Conservation (phyloP, 2,329 filamentous ascomycete species). For the Magnaporthiopsis incrustans region DNA sequence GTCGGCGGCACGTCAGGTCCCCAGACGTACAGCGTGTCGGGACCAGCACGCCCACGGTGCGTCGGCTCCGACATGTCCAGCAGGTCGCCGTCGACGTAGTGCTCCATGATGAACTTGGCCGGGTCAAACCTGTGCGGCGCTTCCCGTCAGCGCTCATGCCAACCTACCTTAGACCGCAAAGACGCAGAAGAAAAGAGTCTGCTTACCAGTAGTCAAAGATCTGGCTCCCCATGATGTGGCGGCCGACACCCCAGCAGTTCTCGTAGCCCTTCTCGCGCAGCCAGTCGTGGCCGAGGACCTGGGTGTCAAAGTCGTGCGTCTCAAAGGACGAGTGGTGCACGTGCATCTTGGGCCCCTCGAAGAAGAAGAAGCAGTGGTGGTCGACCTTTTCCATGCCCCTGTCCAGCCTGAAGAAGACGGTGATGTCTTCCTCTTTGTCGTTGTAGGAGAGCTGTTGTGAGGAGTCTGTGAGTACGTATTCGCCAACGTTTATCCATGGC, state of each 20-base stretch:
- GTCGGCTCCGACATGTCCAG: slow-evolving; percentile 46
- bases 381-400: slow-evolving; percentile 37
- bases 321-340: slow-evolving; percentile 65
- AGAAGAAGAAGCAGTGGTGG: slow-evolving; percentile 45
- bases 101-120: slow-evolving; percentile 55
- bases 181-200: too few relatives aligned
- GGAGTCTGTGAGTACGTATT: neutral
- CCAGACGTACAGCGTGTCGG: slow-evolving; percentile 38
- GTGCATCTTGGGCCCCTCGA: slow-evolving; percentile 37
- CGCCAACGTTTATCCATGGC: too few relatives aligned
- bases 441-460: slow-evolving; percentile 27
- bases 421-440: slow-evolving; percentile 27
- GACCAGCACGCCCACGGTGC: slow-evolving; percentile 29
- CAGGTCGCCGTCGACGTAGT: slow-evolving; percentile 64
- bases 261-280: slow-evolving; percentile 53
- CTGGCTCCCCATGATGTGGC: slow-evolving; percentile 62
- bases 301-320: slow-evolving; percentile 63
- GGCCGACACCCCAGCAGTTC: slow-evolving; percentile 62
- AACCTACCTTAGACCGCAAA: too few relatives aligned
- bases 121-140: slow-evolving; percentile 46
- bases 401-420: slow-evolving; percentile 37
- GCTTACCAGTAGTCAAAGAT: slow-evolving; percentile 66
- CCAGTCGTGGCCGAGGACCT: slow-evolving; percentile 64
- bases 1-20: slow-evolving; percentile 26
- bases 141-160: neutral